These are phyloP conservation scores for Podaxis sp. DNA, from an alignment of 768 basidiomycete genomes.

Conservation along the genomic window DNA sequence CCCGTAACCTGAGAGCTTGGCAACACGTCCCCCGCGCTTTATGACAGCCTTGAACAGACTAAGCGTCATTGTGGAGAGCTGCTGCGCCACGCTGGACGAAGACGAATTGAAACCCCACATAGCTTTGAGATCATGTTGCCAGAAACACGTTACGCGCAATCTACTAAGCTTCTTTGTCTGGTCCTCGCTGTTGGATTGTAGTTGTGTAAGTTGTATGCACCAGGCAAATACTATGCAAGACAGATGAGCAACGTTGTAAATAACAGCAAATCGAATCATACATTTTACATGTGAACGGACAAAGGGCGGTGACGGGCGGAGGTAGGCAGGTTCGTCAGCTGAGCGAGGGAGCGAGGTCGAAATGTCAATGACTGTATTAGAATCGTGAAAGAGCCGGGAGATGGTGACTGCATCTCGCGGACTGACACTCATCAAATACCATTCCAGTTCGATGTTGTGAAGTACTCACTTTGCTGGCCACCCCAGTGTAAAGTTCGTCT, in stretches of 20 bases:
- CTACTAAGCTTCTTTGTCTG: slow-evolving; percentile 41
- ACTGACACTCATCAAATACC: slow-evolving; percentile 38
- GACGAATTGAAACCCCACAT: slow-evolving; percentile 79
- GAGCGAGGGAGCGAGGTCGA: slow-evolving; percentile 94
- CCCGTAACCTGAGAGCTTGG: slow-evolving; percentile 76
- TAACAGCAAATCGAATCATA: slow-evolving; percentile 27
- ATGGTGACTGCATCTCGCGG: slow-evolving; percentile 95
- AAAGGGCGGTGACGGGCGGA: slow-evolving; percentile 89
- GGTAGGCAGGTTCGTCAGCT: slow-evolving; percentile 84
- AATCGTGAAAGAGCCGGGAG: slow-evolving; percentile 79
- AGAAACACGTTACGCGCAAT: slow-evolving; percentile 86
- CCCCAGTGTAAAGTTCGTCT: slow-evolving; percentile 89
- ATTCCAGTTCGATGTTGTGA: slow-evolving; percentile 1
- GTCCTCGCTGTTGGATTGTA: slow-evolving; percentile 27
- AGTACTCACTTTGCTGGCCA: slow-evolving; percentile 92
- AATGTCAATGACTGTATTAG: slow-evolving; percentile 83
- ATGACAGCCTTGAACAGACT: slow-evolving; percentile 81
- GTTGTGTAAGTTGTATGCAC: slow-evolving; percentile 78
- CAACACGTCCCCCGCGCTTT: slow-evolving; percentile 72
- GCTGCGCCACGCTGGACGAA: slow-evolving; percentile 61
- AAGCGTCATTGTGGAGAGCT: slow-evolving; percentile 82
- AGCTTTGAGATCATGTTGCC: slow-evolving; percentile 91
- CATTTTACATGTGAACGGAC: slow-evolving; percentile 84
- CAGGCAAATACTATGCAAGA: slow-evolving; percentile 73
- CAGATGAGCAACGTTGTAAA: slow-evolving; percentile 18